phyloP scores from a whole-genome alignment of 176 grass and related monocot species.

The Saccharum officinarum region DNA sequence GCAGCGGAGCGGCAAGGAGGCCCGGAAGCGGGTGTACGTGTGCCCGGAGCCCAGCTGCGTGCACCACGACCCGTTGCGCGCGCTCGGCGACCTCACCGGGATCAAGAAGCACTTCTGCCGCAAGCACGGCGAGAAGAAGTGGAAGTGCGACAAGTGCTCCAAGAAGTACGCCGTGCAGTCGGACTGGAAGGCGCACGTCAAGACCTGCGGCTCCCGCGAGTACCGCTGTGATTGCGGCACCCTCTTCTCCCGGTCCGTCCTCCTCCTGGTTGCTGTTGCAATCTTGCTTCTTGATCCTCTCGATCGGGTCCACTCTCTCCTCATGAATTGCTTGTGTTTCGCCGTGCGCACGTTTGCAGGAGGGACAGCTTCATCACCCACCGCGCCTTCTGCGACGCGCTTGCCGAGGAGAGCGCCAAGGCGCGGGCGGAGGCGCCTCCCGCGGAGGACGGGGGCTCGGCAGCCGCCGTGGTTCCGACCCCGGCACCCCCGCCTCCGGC shows the following conservation, averaged over 20 bases:
- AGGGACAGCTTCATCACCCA: slow-evolving; percentile 99
- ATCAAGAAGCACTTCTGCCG: slow-evolving; percentile 98
- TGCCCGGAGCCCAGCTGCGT: slow-evolving; percentile 85
- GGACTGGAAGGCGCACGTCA: slow-evolving; percentile 89
- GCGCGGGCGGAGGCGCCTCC: slow-evolving; percentile 20
- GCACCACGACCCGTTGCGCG: slow-evolving; percentile 70
- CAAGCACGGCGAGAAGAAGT: slow-evolving; percentile 98
- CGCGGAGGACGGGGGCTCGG: slow-evolving; percentile 21
- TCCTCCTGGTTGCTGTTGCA: background rate
- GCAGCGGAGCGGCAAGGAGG: slow-evolving; percentile 84
- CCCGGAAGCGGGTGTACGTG: slow-evolving; percentile 78
- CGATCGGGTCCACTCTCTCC: background rate
- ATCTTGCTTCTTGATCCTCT: background rate
- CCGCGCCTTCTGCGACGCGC: slow-evolving; percentile 94
- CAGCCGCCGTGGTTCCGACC: background rate
- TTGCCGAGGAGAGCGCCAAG: slow-evolving; percentile 93
- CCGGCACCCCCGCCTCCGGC: background rate
- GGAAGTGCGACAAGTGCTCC: slow-evolving; percentile 95
- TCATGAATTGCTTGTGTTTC: background rate
- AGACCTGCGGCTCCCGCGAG: slow-evolving; percentile 90
- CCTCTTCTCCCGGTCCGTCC: slow-evolving; percentile 69
- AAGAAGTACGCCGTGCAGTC: slow-evolving; percentile 98
- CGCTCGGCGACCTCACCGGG: slow-evolving; percentile 84
- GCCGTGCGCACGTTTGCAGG: slow-evolving; percentile 30
- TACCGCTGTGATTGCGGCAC: slow-evolving; percentile 95